Conservation (phyloP, 2,329 filamentous ascomycete genomes). For the Zasmidium cellare region DNA sequence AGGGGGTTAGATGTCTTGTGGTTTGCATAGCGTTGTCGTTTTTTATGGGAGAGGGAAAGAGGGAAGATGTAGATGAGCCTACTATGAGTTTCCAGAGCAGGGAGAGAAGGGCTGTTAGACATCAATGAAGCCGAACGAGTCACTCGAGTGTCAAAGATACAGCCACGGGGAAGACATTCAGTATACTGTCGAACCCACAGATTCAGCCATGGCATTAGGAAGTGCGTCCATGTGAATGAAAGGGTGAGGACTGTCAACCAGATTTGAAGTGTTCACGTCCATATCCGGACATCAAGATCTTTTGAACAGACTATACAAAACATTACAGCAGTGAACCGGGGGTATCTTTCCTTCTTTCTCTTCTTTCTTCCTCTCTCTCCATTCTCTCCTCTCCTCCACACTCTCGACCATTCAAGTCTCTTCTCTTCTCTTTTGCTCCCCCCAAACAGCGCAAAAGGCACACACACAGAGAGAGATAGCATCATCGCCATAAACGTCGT, state of each 20-base stretch:
- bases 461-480: not conserved
- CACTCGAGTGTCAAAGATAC: no score
- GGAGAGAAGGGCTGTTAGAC: not conserved
- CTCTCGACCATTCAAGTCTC: no score
- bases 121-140: not conserved
- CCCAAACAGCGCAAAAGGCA: no score
- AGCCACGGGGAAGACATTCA: no score
- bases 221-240: no score
- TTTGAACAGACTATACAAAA: conserved; percentile 14
- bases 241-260: not conserved
- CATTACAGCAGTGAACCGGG: conserved; percentile 10
- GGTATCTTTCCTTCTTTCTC: not conserved
- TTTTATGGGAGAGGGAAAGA: not conserved
- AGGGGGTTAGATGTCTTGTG: no score
- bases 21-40: conserved; percentile 12
- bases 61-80: not conserved
- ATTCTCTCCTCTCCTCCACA: not conserved
- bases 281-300: conserved; percentile 3
- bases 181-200: no score
- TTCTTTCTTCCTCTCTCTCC: not conserved
- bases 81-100: not conserved
- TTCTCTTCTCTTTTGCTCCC: no score
- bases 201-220: no score
- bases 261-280: not conserved
- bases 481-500: not conserved